Percentiles rank a stretch among this genome's conserved stretches.
Conservation (phyloP, 495 filamentous ascomycete species). For the Chaetomium tenue region DNA sequence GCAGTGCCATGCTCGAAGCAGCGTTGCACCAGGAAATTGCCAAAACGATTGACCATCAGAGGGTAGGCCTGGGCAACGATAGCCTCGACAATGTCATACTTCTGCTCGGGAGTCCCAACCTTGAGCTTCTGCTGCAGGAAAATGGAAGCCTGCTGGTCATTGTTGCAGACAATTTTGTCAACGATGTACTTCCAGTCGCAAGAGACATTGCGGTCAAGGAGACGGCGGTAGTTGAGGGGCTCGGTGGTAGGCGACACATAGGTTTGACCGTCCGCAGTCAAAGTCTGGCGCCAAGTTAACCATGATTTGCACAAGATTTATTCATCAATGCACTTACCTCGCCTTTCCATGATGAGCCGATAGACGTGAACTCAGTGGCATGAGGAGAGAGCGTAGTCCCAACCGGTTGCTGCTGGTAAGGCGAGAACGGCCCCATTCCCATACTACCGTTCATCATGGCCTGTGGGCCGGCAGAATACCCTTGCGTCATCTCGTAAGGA, state of each 20-base stretch:
- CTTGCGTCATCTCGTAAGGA: constrained; percentile 39
- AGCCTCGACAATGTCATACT: constrained; percentile 93
- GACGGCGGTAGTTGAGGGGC: constrained; percentile 93
- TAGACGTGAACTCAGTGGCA: constrained; percentile 73
- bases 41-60: constrained; percentile 94
- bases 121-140: constrained; percentile 99
- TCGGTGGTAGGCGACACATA: constrained; percentile 79
- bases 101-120: constrained; percentile 91
- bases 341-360: constrained; percentile 49
- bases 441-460: constrained; percentile 31
- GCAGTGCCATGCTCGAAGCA: constrained; percentile 98
- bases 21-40: constrained; percentile 97
- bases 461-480: constrained; percentile 33
- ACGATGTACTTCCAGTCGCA: constrained; percentile 99
- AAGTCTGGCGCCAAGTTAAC: constrained; percentile 36
- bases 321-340: constrained; percentile 45
- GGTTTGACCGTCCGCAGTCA: constrained; percentile 61
- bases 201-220: constrained; percentile 92
- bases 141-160: constrained; percentile 98
- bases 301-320: neutral
- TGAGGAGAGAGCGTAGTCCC: constrained; percentile 82
- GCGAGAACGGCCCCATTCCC: constrained; percentile 53
- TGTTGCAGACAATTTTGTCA: constrained; percentile 98
- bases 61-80: constrained; percentile 95
- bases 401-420: constrained; percentile 69